A percentile compares a stretch with the other conserved stretches of the same genome.
Conservation (phyloP, 345 rosid species). For the Dimocarpus longan region DNA sequence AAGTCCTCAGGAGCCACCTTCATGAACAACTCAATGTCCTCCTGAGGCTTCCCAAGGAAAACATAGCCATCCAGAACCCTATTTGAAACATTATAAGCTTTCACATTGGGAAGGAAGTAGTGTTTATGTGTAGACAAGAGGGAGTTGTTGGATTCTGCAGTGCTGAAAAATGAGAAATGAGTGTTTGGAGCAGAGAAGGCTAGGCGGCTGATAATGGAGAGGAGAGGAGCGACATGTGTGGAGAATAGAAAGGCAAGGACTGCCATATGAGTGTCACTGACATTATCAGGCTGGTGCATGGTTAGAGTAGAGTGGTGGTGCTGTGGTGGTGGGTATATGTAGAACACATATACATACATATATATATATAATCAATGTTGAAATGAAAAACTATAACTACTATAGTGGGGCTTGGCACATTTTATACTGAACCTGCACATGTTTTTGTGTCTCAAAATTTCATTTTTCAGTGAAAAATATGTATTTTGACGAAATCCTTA, state of each 20-base stretch:
- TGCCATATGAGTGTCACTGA: conserved; percentile 31
- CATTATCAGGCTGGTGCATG: background rate
- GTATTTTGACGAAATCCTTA: too few relatives aligned
- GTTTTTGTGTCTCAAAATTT: background rate
- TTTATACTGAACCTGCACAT: background rate
- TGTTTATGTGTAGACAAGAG: conserved; percentile 10
- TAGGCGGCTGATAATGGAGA: conserved; percentile 35
- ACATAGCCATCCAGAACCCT: conserved; percentile 36
- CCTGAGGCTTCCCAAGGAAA: conserved; percentile 34
- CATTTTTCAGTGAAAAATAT: too few relatives aligned
- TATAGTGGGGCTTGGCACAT: background rate
- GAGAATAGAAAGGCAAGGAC: conserved; percentile 49
- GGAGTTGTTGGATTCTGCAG: conserved; percentile 13
- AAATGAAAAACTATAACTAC: background rate
- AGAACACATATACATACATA: too few relatives aligned
- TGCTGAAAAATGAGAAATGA: conserved; percentile 44
- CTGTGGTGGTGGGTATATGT: background rate
- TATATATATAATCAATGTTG: background rate
- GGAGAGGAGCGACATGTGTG: conserved; percentile 43
- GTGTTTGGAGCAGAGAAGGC: conserved; percentile 33
- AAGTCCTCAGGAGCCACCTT: conserved; percentile 35
- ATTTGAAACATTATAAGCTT: conserved; percentile 27
- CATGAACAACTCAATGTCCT: conserved; percentile 43
- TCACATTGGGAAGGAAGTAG: conserved; percentile 24
- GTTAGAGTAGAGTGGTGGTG: background rate